Percentiles rank a stretch among this genome's conserved stretches.
Conservation (phyloP, 1,139 yeast species). For the Taphrina deformans region DNA sequence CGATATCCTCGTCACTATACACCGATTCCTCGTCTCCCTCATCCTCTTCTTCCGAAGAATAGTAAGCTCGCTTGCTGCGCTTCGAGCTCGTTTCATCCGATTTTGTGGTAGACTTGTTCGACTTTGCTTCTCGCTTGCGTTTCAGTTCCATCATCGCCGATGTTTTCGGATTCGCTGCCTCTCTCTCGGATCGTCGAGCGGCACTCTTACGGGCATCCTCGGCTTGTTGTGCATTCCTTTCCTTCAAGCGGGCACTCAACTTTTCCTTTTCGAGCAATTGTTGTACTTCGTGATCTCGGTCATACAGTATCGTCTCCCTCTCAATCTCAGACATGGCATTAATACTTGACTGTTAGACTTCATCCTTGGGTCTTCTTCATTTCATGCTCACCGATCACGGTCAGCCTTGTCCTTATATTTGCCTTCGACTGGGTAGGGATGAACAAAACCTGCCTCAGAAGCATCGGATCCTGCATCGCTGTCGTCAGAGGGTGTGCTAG, state of each 20-base stretch:
- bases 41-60: conserved; percentile 41
- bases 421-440: conserved; percentile 93
- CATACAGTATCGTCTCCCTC: conserved; percentile 85
- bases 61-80: conserved; percentile 18
- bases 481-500: conserved; percentile 34
- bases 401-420: conserved; percentile 83
- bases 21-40: conserved; percentile 43
- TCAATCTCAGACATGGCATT: conserved; percentile 84
- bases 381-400: conserved; percentile 49
- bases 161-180: conserved; percentile 47
- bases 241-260: conserved; percentile 74
- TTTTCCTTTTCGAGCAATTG: conserved; percentile 77
- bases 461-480: conserved; percentile 43
- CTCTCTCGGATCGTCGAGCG: conserved; percentile 40
- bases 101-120: conserved; percentile 39
- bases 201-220: conserved; percentile 41
- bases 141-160: conserved; percentile 78
- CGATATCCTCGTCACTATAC: conserved; percentile 43
- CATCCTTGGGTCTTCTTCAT: background rate
- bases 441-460: conserved; percentile 41
- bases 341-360: conserved; percentile 44
- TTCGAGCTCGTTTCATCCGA: conserved; percentile 41
- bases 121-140: conserved; percentile 71
- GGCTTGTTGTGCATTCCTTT: conserved; percentile 46
- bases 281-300: conserved; percentile 89